Conservation (phyloP, 495 filamentous ascomycete species). For the Trichoderma virens region DNA sequence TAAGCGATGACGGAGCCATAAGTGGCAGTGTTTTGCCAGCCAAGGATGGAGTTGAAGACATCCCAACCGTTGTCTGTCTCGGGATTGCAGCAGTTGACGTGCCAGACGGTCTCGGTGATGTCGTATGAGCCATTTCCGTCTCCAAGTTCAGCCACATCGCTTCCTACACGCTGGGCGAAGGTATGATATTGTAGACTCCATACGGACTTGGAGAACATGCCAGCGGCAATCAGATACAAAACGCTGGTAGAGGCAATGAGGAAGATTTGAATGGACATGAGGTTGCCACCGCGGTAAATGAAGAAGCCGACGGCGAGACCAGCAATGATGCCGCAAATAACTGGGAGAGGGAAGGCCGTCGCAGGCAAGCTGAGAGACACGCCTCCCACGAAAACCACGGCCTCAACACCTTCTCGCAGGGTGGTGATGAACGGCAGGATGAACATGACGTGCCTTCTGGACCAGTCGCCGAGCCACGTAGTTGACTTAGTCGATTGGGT, state of each 20-base stretch:
- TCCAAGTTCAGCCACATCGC: conserved; percentile 55
- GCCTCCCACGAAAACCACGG: conserved; percentile 63
- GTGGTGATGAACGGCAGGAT: conserved; percentile 65
- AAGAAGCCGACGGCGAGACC: conserved; percentile 50
- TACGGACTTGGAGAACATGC: conserved; percentile 56
- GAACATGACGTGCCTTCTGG: conserved; percentile 60
- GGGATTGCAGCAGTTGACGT: conserved; percentile 64
- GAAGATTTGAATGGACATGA: conserved; percentile 55
- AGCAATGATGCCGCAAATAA: conserved; percentile 49
- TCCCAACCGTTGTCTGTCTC: conserved; percentile 78
- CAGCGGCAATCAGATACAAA: conserved; percentile 64
- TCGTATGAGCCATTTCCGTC: conserved; percentile 63
- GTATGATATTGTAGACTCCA: conserved; percentile 47
- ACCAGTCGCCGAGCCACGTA: conserved; percentile 42
- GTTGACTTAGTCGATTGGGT: conserved; percentile 14
- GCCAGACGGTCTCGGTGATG: conserved; percentile 59
- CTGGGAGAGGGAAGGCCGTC: conserved; percentile 55
- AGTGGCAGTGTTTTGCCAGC: conserved; percentile 86
- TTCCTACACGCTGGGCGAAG: conserved; percentile 35
- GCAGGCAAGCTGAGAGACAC: conserved; percentile 56
- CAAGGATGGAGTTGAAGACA: conserved; percentile 74
- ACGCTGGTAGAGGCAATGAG: conserved; percentile 61
- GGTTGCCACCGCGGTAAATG: conserved; percentile 59
- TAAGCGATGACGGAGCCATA: conserved; percentile 80
- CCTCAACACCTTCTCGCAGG: conserved; percentile 61